Evolutionary conservation across 2,329 filamentous ascomycete genomes (phyloP), one percentile per base, ranked within the genome.

Genomic region (Colletotrichum magnum): DNA sequence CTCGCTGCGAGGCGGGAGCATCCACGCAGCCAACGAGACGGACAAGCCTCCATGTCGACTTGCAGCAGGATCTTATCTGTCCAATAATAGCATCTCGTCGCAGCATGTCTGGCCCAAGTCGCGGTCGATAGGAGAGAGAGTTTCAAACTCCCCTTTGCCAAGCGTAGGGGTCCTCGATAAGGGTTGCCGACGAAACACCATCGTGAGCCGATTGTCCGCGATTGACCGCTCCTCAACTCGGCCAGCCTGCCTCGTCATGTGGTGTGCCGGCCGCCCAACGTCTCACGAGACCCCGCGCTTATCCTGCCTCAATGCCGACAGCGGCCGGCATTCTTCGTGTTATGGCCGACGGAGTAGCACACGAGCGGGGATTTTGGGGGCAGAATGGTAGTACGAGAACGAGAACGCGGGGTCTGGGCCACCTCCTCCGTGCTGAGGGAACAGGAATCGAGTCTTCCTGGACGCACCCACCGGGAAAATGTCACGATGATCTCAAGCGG

Each of bases 401-500:
- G 41, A 39, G 26, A 48, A 12, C 18, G 13, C 43, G 10, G 26
- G 41, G 43, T 39, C 26, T 50, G 43, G 57, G 12, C 16, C 10
- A 39, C 6, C 13, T n/a, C 41, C 41, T 24, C 7, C 48, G 5
- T 28, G 1, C n/a, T 28, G n/a, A 18, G 1, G 7, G 24, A 16
- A 24, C 58, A 43, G 5, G 13, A 24, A 16, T 52, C 41, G 47
- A 26, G 39, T 28, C 58, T 41, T 13, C 47, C 13, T 12, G 24
- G 39, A 36, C 4, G 2, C 15, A 47, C 6, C 43, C 26, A 32
- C 32, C 36, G 6, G 6, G 16, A 18, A 47, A 53, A 28, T 62
- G 50, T 62, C 50, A 62, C 50, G 59, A 62, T 62, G 50, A 62
- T 62, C 50, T 53, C 39, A 47, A 50, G 12, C n/a, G 24, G 16